Percentiles rank a stretch among this genome's conserved stretches.
Conservation (phyloP, 495 filamentous ascomycete species). For the Sporormia fimetaria region DNA sequence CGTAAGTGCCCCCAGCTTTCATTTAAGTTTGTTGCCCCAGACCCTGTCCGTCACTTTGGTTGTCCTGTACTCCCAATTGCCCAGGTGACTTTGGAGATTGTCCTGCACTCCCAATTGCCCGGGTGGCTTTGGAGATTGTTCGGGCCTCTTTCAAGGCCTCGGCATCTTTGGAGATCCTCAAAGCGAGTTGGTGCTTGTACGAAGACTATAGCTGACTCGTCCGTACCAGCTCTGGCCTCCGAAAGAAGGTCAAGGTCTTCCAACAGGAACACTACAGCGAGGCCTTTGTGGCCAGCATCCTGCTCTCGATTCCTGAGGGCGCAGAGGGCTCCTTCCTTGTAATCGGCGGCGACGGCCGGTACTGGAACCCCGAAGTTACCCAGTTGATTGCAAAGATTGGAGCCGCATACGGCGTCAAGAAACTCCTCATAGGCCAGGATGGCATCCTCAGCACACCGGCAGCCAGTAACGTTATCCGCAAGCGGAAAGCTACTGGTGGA, state of each 20-base stretch:
- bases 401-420: constrained; percentile 96
- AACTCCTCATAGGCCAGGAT: constrained; percentile 88
- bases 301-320: constrained; percentile 93
- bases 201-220: constrained; percentile 26
- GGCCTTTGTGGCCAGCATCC: constrained; percentile 82
- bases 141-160: too few relatives aligned
- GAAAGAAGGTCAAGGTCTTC: constrained; percentile 98
- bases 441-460: constrained; percentile 95
- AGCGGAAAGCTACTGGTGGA: constrained; percentile 86
- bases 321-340: constrained; percentile 79
- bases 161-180: constrained; percentile 1
- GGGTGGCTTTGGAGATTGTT: too few relatives aligned
- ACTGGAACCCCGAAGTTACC: constrained; percentile 91
- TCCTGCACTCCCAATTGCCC: too few relatives aligned
- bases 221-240: constrained; percentile 70
- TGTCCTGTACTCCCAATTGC: constrained; percentile 15
- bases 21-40: constrained; percentile 16
- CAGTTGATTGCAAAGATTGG: constrained; percentile 96
- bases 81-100: constrained; percentile 16
- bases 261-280: constrained; percentile 92
- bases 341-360: constrained; percentile 95
- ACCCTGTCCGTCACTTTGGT: constrained; percentile 29
- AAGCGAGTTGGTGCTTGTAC: not conserved
- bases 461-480: constrained; percentile 87
- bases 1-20: constrained; percentile 52